Evolutionary conservation across 2,329 filamentous ascomycete species (phyloP).

Genomic region (Aureobasidium sp.): DNA sequence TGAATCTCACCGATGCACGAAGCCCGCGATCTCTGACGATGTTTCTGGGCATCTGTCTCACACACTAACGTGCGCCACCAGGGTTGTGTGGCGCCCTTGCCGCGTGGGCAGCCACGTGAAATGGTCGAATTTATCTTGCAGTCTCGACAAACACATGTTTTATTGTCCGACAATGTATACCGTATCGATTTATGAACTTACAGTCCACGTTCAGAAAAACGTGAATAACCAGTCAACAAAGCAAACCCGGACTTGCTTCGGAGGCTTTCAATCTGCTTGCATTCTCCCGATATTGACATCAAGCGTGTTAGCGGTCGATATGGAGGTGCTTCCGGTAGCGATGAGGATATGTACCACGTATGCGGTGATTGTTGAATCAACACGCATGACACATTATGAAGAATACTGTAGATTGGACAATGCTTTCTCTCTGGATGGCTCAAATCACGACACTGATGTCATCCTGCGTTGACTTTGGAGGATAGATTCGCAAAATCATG

Average conservation of each 20-base stretch:
- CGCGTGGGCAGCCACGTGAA: not conserved
- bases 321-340: not conserved
- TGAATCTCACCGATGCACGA: constrained; percentile 3
- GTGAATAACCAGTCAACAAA: too few relatives aligned
- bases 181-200: not conserved
- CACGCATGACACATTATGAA: too few relatives aligned
- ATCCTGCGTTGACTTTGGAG: too few relatives aligned
- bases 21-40: constrained; percentile 3
- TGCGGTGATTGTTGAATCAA: too few relatives aligned
- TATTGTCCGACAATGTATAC: not conserved
- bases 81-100: not conserved
- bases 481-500: too few relatives aligned
- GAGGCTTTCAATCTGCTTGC: not conserved
- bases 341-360: not conserved
- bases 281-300: not conserved
- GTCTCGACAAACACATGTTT: not conserved
- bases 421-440: too few relatives aligned
- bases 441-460: too few relatives aligned
- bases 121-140: not conserved
- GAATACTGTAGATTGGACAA: too few relatives aligned
- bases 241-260: not conserved
- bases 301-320: not conserved
- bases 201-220: not conserved
- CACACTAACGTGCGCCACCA: not conserved
- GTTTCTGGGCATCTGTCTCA: not conserved